These are phyloP conservation scores for Ceratobasidium sp. DNA, from an alignment of 1,284 basidiomycete species.

Conservation along the genomic window DNA sequence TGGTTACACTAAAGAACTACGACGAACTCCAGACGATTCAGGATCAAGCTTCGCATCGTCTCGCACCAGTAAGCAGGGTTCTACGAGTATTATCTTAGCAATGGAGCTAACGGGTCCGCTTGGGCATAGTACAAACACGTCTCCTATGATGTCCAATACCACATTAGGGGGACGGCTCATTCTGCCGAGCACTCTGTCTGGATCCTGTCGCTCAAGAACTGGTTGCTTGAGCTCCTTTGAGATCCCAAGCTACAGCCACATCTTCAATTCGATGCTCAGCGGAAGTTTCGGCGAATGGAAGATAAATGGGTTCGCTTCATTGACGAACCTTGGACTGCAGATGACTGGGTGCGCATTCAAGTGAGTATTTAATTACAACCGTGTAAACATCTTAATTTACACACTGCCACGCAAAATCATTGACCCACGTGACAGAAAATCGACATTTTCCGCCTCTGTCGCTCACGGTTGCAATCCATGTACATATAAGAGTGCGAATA, in stretches of 20 bases:
- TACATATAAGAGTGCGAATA: conserved; percentile 7
- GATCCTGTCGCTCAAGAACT: conserved; percentile 2
- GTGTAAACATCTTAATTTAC: neutral
- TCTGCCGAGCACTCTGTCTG: neutral
- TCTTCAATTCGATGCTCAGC: neutral
- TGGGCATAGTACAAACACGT: neutral
- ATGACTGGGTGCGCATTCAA: neutral
- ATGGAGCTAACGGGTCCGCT: too few species aligned
- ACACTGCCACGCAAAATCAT: conserved; percentile 1
- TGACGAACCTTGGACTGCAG: neutral
- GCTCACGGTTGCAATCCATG: neutral
- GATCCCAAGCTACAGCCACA: neutral
- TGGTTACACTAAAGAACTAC: neutral
- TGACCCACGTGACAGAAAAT: conserved; percentile 9
- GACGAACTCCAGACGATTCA: neutral
- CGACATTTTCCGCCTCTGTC: neutral
- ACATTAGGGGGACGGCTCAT: neutral
- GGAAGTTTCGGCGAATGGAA: neutral
- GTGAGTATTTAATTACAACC: neutral
- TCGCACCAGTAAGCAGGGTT: conserved; percentile 3
- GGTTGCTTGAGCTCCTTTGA: neutral
- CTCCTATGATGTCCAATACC: neutral
- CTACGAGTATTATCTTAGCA: too few species aligned
- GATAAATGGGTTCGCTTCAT: conserved; percentile 7
- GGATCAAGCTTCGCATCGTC: neutral